Conservation (phyloP, 2,329 filamentous ascomycete genomes). For the Xenoacremonium recifei region DNA sequence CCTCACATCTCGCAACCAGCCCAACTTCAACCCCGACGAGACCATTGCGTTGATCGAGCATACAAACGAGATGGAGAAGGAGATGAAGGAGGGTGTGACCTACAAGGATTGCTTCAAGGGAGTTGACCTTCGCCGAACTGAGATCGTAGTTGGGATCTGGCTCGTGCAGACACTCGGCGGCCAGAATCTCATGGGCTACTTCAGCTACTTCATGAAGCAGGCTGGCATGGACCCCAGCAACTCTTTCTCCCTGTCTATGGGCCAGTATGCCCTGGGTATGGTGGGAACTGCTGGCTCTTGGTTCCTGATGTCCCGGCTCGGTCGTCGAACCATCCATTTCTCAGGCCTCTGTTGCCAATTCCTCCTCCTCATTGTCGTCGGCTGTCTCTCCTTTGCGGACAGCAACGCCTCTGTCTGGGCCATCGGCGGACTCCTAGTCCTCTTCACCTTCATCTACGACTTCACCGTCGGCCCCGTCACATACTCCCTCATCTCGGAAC, state of each 20-base stretch:
- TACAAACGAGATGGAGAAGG: conserved; percentile 50
- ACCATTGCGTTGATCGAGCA: conserved; percentile 54
- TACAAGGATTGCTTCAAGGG: conserved; percentile 54
- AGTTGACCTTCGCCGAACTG: conserved; percentile 50
- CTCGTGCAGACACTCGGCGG: conserved; percentile 48
- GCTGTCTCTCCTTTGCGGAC: conserved; percentile 36
- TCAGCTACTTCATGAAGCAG: conserved; percentile 44
- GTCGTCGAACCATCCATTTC: conserved; percentile 50
- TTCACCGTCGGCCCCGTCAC: conserved; percentile 53
- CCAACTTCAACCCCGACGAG: conserved; percentile 43
- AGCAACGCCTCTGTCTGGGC: conserved; percentile 38
- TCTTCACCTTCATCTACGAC: conserved; percentile 54
- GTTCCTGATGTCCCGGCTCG: conserved; percentile 47
- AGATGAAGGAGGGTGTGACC: conserved; percentile 38
- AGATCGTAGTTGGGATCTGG: conserved; percentile 50
- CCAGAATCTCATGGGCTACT: conserved; percentile 49
- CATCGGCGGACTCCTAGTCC: conserved; percentile 46
- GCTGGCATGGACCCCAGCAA: conserved; percentile 44
- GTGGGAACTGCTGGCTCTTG: conserved; percentile 51
- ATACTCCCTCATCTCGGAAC: conserved; percentile 52
- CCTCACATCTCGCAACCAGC: conserved; percentile 37
- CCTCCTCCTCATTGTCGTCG: conserved; percentile 39
- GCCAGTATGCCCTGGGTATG: conserved; percentile 48
- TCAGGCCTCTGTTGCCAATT: conserved; percentile 41
- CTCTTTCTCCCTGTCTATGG: conserved; percentile 46